These are phyloP conservation scores for Rubroboletus pulcherrimus DNA, from an alignment of 768 basidiomycete species.

Conservation along the genomic window DNA sequence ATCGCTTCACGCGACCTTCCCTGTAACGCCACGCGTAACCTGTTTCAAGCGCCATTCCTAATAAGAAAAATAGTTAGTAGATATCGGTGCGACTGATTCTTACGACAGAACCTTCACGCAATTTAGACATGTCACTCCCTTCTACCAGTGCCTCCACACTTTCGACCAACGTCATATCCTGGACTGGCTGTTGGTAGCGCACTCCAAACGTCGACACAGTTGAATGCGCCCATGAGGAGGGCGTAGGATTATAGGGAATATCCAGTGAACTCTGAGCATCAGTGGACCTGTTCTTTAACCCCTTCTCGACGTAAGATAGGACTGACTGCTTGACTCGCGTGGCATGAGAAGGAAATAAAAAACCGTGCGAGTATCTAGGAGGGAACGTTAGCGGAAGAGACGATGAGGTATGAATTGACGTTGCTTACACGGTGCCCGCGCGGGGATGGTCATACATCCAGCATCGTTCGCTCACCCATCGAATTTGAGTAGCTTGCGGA, in stretches of 20 bases:
- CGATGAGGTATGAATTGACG: not conserved
- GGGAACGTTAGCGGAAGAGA: constrained; percentile 1
- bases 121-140: constrained; percentile 76
- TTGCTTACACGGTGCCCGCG: constrained; percentile 81
- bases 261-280: constrained; percentile 22
- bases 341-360: constrained; percentile 88
- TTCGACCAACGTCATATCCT: constrained; percentile 60
- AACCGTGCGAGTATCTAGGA: constrained; percentile 88
- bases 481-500: constrained; percentile 70
- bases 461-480: constrained; percentile 90
- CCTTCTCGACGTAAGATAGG: constrained; percentile 47
- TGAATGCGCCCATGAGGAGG: constrained; percentile 70
- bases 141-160: constrained; percentile 92
- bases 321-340: constrained; percentile 60
- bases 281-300: constrained; percentile 35
- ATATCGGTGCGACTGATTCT: not conserved
- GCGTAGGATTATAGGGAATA: constrained; percentile 36
- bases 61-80: not conserved
- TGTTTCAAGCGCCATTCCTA: constrained; percentile 57
- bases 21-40: constrained; percentile 68
- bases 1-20: constrained; percentile 64
- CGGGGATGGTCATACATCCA: constrained; percentile 99
- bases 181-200: constrained; percentile 66
- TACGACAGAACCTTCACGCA: constrained; percentile 53
- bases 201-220: constrained; percentile 83